Conservation (phyloP, 805 yeast genomes). For the Nakazawaea sp. region DNA sequence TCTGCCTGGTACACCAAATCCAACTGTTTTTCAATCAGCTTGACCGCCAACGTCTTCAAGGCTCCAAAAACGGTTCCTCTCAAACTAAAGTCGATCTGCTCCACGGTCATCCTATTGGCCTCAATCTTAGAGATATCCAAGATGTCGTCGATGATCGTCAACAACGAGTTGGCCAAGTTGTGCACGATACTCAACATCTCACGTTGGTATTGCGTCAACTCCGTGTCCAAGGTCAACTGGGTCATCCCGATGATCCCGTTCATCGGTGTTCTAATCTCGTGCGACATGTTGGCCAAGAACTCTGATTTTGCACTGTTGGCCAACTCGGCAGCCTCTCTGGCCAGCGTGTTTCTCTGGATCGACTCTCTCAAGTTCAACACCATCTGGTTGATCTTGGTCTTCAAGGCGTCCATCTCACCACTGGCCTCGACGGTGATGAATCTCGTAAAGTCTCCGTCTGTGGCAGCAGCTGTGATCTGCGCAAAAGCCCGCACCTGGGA, state of each 20-base stretch:
- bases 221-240: slow-evolving; percentile 81
- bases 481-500: slow-evolving; percentile 92
- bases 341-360: slow-evolving; percentile 86
- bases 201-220: slow-evolving; percentile 83
- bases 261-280: slow-evolving; percentile 86
- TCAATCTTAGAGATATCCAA: slow-evolving; percentile 90
- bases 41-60: slow-evolving; percentile 80
- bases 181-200: slow-evolving; percentile 89
- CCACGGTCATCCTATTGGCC: slow-evolving; percentile 90
- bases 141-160: slow-evolving; percentile 85
- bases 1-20: slow-evolving; percentile 79
- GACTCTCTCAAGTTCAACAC: slow-evolving; percentile 82
- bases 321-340: slow-evolving; percentile 89
- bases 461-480: slow-evolving; percentile 89
- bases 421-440: slow-evolving; percentile 87
- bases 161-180: slow-evolving; percentile 75
- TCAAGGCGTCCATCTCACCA: slow-evolving; percentile 80
- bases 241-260: slow-evolving; percentile 94
- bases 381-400: slow-evolving; percentile 69
- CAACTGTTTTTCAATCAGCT: slow-evolving; percentile 80
- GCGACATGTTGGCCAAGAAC: slow-evolving; percentile 83
- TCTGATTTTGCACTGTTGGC: slow-evolving; percentile 88
- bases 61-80: slow-evolving; percentile 90
- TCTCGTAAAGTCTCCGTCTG: slow-evolving; percentile 88
- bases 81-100: slow-evolving; percentile 78